Evolutionary conservation across 108 stramenopile species (phyloP).

Genomic region (Cyclotella choctawhatcheeana): DNA sequence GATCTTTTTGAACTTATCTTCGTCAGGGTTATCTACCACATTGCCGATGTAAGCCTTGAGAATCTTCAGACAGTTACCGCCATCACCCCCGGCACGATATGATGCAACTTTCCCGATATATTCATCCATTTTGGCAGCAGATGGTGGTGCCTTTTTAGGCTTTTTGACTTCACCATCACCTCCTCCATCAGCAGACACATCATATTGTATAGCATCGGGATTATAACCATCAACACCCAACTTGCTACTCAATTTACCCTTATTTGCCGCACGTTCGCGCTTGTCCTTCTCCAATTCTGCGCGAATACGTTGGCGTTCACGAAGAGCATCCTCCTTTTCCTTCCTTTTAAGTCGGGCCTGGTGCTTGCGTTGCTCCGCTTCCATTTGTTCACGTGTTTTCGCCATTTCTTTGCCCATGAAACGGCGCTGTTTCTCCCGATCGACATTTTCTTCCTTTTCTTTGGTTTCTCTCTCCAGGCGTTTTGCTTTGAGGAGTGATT

Average conservation of each 20-base stretch:
- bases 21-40: constrained; percentile 85
- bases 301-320: constrained; percentile 87
- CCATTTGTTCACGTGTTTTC: constrained; percentile 89
- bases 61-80: constrained; percentile 91
- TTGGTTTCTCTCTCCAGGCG: constrained; percentile 81
- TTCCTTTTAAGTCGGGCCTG: constrained; percentile 63
- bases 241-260: constrained; percentile 83
- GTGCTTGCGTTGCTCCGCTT: constrained; percentile 83
- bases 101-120: constrained; percentile 81
- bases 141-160: constrained; percentile 57
- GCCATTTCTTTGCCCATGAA: constrained; percentile 84
- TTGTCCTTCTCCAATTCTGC: constrained; percentile 94
- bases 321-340: constrained; percentile 76
- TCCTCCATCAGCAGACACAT: constrained; percentile 47
- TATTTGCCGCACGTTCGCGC: constrained; percentile 81
- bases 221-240: constrained; percentile 95
- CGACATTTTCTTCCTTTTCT: constrained; percentile 88
- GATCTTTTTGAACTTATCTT: constrained; percentile 84
- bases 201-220: constrained; percentile 91
- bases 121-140: constrained; percentile 81
- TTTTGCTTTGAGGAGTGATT: constrained; percentile 79
- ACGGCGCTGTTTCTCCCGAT: constrained; percentile 85
- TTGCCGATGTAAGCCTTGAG: constrained; percentile 87
- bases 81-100: constrained; percentile 92
- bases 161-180: constrained; percentile 44